Base-by-base conservation (phyloP, 345 rosid species). In the Eucalyptus rudis region DNA sequence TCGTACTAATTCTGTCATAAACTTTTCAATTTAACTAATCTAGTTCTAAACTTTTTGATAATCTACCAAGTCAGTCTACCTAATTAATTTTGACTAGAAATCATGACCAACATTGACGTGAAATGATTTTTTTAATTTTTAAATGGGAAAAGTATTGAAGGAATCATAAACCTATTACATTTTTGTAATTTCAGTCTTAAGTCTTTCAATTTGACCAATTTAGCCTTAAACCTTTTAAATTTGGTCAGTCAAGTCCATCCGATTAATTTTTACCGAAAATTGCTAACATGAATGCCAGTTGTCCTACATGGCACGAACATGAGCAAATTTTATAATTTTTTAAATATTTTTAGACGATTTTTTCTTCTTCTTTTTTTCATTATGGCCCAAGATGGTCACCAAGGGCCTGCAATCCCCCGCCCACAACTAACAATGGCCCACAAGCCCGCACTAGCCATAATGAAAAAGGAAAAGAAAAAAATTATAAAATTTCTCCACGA, bases 271-370 rank as follows among this genome's bases (percentile, higher is more conserved):
- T 0, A 10, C 0, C 1, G 1, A 25, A 59, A 59, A 2, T 59
- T 4, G 0, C 2, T 6, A 0, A 59, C 4, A 4, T 13, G 0
- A 27, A 59, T 27, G 15, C 1, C 0, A 6, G 0, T 27, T 27
- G 8, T 12, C 16, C 0, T 27, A 62, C n/a, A n/a, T n/a, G n/a
- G n/a, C n/a, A n/a, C n/a, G n/a, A n/a, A n/a, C n/a, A n/a, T n/a
- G 3, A 22, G 13, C 62, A 56, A 56, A 56, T 56, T 24, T 56
- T 24, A 10, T 25, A 10, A 56, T 4, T 10, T 56, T 56, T 56
- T 0, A 56, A 10, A 1, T 52, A 20, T 20, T 8, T 52, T 52
- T 52, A 52, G 0, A 52, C 0, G 58, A 52, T 7, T 52, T 24
- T 56, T 56, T 24, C 13, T 56, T 56, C 29, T 24, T 56, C 29